A percentile compares a stretch with the other conserved stretches of the same genome.
Evolutionary conservation across 371 early-diverging fungal genomes (phyloP).

Genomic region (Amoeboaphelidium protococcarum): DNA sequence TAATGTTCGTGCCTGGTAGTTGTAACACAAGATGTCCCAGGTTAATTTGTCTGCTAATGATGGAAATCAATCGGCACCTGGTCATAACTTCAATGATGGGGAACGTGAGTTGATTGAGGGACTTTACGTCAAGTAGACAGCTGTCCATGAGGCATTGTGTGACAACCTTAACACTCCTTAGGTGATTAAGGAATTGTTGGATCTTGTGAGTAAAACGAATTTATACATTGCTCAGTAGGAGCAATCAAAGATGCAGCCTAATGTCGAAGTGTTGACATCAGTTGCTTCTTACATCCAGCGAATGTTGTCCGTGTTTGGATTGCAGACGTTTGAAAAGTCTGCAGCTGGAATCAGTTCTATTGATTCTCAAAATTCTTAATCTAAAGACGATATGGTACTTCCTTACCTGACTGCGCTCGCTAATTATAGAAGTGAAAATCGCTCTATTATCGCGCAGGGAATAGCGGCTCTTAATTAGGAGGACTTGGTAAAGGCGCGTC

Average conservation of each 20-base stretch:
- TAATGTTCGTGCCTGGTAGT: slow-evolving; percentile 52
- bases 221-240: slow-evolving; percentile 28
- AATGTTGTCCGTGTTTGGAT: slow-evolving; percentile 42
- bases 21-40: too few species aligned
- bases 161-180: slow-evolving; percentile 84
- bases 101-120: not conserved
- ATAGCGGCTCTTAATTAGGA: too few species aligned
- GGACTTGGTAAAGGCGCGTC: slow-evolving; percentile 26
- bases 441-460: too few species aligned
- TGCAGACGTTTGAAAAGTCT: slow-evolving; percentile 20
- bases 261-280: slow-evolving; percentile 33
- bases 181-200: slow-evolving; percentile 51
- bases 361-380: slow-evolving; percentile 1
- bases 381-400: slow-evolving; percentile 16
- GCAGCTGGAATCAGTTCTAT: not conserved
- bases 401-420: slow-evolving; percentile 54
- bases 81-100: not conserved
- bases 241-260: slow-evolving; percentile 15
- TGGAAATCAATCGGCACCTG: not conserved
- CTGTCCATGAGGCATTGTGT: slow-evolving; percentile 61
- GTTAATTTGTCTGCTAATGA: not conserved
- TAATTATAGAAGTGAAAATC: slow-evolving; percentile 59
- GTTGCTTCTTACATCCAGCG: slow-evolving; percentile 51
- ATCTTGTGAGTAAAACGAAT: slow-evolving; percentile 51
- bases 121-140: slow-evolving; percentile 26